Evolutionary conservation across 768 basidiomycete genomes (phyloP), one percentile per base, ranked within the genome.

Genomic region (Kwoniella botswanensis): DNA sequence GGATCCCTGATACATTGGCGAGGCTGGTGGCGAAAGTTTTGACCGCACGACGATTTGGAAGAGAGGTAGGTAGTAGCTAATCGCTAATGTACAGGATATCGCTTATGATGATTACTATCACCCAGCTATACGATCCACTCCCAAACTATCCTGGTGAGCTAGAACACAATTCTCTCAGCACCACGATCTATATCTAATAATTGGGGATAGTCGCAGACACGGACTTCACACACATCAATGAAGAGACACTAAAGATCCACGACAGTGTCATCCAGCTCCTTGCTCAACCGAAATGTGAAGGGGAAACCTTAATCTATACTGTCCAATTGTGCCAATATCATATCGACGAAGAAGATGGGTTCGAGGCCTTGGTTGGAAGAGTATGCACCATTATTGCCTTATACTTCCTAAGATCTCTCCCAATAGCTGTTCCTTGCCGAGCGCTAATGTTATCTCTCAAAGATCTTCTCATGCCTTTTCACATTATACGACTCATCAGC

Each of bases 21-120:
- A 22, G 65, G 29, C n/a, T 67, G 43, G 17, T 67, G 13, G 65
- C 65, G 10, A 53, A 52, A 54, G 44, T 64, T 0, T 24, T 64
- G 11, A 26, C n/a, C 11, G 12, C 41, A 21, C n/a, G 63, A 29
- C 3, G 26, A 24, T 46, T 21, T 2, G 43, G 12, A 15, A 26
- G 13, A 26, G 24, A 21, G 13, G 61, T 62, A 24, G 17, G 61
- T 24, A 21, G 6, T 29, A 46, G 17, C 21, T 2, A n/a, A 63
- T 35, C 15, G 10, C 2, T 17, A 11, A 43, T n/a, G 11, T 0
- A 21, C 1, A 13, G 4, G 17, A 35, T n/a, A 35, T 4, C 26
- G 12, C 7, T 41, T 44, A 55, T 1, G 12, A 1, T 50, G 10
- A 15, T 50, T 10, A 50, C 46, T 0, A 18, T 13, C 46, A 15